phyloP scores from a whole-genome alignment of 805 yeast genomes.

The Ogataea sp. region DNA sequence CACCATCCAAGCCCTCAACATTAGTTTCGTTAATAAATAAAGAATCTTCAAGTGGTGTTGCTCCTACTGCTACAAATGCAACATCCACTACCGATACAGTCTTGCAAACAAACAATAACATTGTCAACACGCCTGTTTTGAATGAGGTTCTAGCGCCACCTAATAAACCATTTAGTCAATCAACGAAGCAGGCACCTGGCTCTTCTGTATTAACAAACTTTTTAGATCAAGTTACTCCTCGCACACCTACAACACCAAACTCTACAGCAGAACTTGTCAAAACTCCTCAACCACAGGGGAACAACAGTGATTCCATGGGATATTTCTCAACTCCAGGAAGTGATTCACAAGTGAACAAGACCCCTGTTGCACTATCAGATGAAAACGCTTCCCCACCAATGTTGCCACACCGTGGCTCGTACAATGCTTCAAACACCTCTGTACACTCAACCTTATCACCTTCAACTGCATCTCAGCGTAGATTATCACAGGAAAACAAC shows the following conservation, averaged over 20 bases:
- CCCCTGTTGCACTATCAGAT: too few relatives aligned
- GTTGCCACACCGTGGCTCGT: too few relatives aligned
- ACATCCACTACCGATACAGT: slow-evolving; percentile 4
- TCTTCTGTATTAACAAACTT: slow-evolving; percentile 13
- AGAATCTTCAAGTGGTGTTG: too few relatives aligned
- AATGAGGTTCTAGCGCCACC: slow-evolving; percentile 11
- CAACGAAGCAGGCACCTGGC: slow-evolving; percentile 4
- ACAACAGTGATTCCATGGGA: too few relatives aligned
- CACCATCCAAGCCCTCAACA: background rate
- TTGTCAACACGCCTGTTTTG: slow-evolving; percentile 11
- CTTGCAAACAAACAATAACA: slow-evolving; percentile 14
- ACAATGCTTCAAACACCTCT: slow-evolving; percentile 4
- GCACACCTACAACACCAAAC: background rate
- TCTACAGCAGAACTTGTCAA: background rate
- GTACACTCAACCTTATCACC: slow-evolving; percentile 3
- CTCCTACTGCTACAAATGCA: too few relatives aligned
- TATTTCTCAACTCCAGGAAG: too few relatives aligned
- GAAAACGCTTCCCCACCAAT: slow-evolving; percentile 1
- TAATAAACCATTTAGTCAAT: slow-evolving; percentile 13
- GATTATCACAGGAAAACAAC: slow-evolving; percentile 14
- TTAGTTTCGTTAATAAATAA: background rate
- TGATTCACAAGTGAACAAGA: too few relatives aligned
- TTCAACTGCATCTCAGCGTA: slow-evolving; percentile 4
- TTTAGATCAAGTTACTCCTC: slow-evolving; percentile 11
- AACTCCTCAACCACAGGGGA: background rate